phyloP scores from a whole-genome alignment of 257 asterid species.

The Nicotiana tabacum region DNA sequence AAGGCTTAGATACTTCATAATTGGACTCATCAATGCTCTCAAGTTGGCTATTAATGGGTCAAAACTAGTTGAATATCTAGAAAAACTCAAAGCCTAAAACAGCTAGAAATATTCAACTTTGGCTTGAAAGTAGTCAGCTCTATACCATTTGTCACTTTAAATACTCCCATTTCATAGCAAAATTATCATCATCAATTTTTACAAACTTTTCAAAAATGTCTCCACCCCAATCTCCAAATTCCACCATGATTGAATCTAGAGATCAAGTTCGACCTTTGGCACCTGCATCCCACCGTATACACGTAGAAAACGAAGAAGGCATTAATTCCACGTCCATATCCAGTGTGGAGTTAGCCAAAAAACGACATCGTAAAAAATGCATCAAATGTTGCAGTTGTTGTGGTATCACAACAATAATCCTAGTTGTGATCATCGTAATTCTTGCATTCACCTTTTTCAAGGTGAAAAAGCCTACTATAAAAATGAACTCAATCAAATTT shows the following conservation, averaged over 20 bases:
- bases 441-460: constrained; percentile 28
- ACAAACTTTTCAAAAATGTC: background rate
- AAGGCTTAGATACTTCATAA: background rate
- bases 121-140: background rate
- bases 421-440: constrained; percentile 4
- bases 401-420: constrained; percentile 9
- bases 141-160: too few relatives aligned
- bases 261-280: background rate
- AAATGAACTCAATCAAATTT: constrained; percentile 13
- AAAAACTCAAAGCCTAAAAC: background rate
- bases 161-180: too few relatives aligned
- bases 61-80: background rate
- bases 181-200: background rate
- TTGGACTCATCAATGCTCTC: background rate
- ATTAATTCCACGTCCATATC: background rate
- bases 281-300: background rate
- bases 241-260: background rate
- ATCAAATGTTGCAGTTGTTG: constrained; percentile 34
- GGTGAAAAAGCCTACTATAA: constrained; percentile 20
- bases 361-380: constrained; percentile 17
- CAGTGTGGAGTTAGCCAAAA: background rate
- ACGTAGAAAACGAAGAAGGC: background rate
- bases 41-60: background rate
- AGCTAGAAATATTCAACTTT: background rate
- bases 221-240: background rate